Evolutionary conservation across 2,329 filamentous ascomycete genomes (phyloP), one percentile per base, ranked within the genome.

Genomic region (Chalara sp.): DNA sequence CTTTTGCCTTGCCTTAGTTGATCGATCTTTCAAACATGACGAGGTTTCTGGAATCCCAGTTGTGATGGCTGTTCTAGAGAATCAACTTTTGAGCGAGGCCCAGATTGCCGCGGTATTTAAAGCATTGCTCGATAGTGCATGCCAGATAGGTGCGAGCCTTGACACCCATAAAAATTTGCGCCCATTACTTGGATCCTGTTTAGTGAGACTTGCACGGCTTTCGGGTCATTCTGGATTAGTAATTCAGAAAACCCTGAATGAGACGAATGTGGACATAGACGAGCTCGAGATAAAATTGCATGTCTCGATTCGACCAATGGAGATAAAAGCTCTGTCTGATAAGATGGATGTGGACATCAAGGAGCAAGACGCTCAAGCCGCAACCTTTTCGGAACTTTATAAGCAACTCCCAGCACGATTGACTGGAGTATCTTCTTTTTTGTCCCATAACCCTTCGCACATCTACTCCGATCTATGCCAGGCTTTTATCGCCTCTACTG

Each of bases 261-360:
- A 85, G 40, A 78, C 81, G 6, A 79, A 84, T 10, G 76, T 89
- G 53, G 85, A 93, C 61, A 78, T 93, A 43, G 81, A 89, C 53
- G 78, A 83, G 45, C 70, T 93, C 13, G 87, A 93, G 68, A 77
- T 88, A 69, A 85, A 81, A 58, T 74, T 95, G 21, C 84, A 88
- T 50, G 80, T 84, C 6, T 79, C 83, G 7, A 80, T 91, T 54
- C 79, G 84, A 40, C 77, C 78, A 59, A 66, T 78, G 43, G 65
- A 75, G 37, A 67, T 80, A 13, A 71, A 76, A n/a, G 72, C 73
- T 47, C 58, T 71, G 2, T 65, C 71, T 29, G 66, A 73, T 12
- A 80, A 80, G 74, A 70, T 68, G 13, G 73, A 74, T 54, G 61
- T 61, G 1, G 57, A 65, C 21, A 61, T 54, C 7, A 29, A n/a